Evolutionary conservation across 1,284 basidiomycete species (phyloP).

Genomic region (Rhizoctonia solani): DNA sequence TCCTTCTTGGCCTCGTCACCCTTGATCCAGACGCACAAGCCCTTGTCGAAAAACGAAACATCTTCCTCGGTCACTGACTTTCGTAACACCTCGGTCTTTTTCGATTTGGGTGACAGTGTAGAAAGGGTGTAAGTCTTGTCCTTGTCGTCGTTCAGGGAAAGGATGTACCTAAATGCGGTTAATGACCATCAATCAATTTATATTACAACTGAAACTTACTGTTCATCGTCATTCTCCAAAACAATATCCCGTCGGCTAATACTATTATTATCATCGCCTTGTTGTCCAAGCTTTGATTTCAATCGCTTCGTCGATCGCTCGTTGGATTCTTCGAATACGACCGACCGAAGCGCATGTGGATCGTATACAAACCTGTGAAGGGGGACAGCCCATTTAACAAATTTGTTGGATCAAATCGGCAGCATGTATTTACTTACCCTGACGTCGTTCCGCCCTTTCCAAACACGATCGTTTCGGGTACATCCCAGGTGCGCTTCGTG

Average conservation of each 20-base stretch:
- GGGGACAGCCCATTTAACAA: neutral
- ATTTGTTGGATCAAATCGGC: no score
- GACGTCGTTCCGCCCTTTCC: constrained; percentile 21
- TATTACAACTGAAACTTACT: constrained; percentile 4
- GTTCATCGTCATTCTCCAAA: constrained; percentile 35
- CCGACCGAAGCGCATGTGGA: constrained; percentile 32
- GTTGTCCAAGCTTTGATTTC: neutral
- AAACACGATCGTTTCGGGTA: constrained; percentile 26
- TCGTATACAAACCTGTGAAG: constrained; percentile 38
- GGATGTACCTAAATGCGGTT: constrained; percentile 10
- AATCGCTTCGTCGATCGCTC: constrained; percentile 17
- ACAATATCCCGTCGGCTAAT: no score
- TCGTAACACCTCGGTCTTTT: constrained; percentile 31
- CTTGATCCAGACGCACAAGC: constrained; percentile 35
- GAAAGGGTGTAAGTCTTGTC: constrained; percentile 13
- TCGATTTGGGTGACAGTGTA: constrained; percentile 26
- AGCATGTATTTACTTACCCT: neutral
- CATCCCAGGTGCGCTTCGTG: constrained; percentile 14
- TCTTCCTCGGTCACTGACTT: constrained; percentile 25
- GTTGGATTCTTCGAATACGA: constrained; percentile 31
- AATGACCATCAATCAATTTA: neutral
- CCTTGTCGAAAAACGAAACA: constrained; percentile 33
- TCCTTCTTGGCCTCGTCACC: neutral
- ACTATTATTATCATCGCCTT: no score
- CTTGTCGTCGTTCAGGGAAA: neutral